Evolutionary conservation across 345 rosid species (phyloP), one percentile per base, ranked within the genome.

Genomic region (Physaria fendleri): DNA sequence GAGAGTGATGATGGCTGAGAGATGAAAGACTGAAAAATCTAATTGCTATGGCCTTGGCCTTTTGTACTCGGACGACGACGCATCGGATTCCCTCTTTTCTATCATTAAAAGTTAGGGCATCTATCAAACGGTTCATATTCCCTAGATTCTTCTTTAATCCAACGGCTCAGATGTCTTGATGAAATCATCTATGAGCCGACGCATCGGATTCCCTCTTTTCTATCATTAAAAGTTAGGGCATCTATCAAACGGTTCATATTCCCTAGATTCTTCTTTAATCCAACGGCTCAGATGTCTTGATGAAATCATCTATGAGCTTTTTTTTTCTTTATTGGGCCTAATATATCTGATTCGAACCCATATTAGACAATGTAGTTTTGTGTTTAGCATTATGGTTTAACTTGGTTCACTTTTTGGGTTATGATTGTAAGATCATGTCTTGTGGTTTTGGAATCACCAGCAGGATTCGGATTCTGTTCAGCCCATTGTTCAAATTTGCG

Each of bases 381-480:
- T 8, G 22, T 44, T 12, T 12, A 21, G 12, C 7, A 14, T 33
- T 52, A 5, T 17, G 6, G 29, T 24, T 38, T 15, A 0, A 13
- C 15, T 54, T 35, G 44, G 13, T 35, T 23, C 30, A n/a, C 2
- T 37, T 11, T 56, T 25, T 5, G 2, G 7, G 34, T 24, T 35
- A 78, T 71, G 51, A 77, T 81, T 78, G 74, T 18, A 49, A 21
- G 70, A 82, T 38, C 70, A 61, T 54, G 43, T 63, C 64, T 32
- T 77, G 76, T 17, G 59, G 63, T 15, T 59, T 72, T 17, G 79
- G 4, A 58, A 79, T 52, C 47, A 79, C 73, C 5, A 64, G 53
- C 32, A 32, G 64, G 56, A 78, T 64, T 41, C 16, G 37, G 37
- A 3, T 32, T 45, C 79, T 78, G 6, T 62, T 30, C 57, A 82